Base-by-base conservation (phyloP, 106 monocot genomes). In the Acorus calamus region DNA sequence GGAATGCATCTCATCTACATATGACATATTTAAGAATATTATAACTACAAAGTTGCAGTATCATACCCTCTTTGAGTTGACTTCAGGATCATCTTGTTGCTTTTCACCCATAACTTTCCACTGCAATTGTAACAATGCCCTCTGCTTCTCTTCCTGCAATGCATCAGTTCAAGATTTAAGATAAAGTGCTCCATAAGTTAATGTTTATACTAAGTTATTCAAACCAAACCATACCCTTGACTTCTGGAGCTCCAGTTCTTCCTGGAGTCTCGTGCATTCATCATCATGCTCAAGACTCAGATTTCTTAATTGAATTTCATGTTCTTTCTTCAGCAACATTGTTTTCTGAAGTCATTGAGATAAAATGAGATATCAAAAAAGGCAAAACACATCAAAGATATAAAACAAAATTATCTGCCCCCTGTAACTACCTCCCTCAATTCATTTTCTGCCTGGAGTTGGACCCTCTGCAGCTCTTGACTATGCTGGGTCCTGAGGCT, bases 91-190 rank as follows among this genome's bases (percentile, higher is more conserved):
- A 67, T 76, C 72, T 67, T 92, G 98, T 79, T 98, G 92, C 68
- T 79, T 92, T 71, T 92, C 92, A 65, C 82, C 66, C 80, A 96
- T 96, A 61, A 92, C 92, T 86, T 85, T 98, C 98, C 87, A 92
- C 70, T 98, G 91, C 61, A 98, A 71, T 61, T 98, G 88, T 60
- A 98, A 70, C 41, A 91, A 64, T 68, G 78, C 79, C 72, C 83
- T 77, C 73, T 98, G 92, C 63, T 86, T 91, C 61, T 88, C 92
- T 59, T 98, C 98, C 98, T 98, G 70, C 46, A 73, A 69, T 49
- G 49, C 14, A 81, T 5, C 50, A 64, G 4, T 58, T 57, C 4
- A 65, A 76, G 28, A 28, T 28, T 28, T 28, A 28, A 28, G 28
- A 28, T 28, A 28, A 28, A 28, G 28, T 28, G 28, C 28, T 28